phyloP scores from a whole-genome alignment of 257 asterid species.

The Haberlea rhodopensis region DNA sequence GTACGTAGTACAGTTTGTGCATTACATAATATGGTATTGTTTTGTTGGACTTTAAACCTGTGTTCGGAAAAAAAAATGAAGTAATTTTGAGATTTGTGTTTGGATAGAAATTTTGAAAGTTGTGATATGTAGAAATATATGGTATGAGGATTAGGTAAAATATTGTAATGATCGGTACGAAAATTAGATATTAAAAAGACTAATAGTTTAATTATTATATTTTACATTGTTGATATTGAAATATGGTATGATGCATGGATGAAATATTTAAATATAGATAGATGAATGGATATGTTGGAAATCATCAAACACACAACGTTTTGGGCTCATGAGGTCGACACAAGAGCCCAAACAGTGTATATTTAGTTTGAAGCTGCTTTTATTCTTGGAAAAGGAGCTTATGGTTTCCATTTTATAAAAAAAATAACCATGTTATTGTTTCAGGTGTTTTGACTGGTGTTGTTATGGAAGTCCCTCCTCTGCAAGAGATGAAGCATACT shows the following conservation, averaged over 20 bases:
- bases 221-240: neutral
- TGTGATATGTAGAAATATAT: neutral
- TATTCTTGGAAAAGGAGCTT: neutral
- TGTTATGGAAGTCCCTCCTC: constrained; percentile 81
- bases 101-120: neutral
- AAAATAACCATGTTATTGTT: constrained; percentile 14
- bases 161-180: neutral
- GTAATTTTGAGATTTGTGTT: neutral
- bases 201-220: neutral
- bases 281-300: too few relatives aligned
- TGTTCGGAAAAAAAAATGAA: neutral
- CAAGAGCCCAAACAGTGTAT: neutral
- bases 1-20: neutral
- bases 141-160: neutral
- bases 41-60: neutral
- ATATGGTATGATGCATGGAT: too few relatives aligned
- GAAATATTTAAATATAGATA: too few relatives aligned
- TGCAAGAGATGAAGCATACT: constrained; percentile 68
- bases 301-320: too few relatives aligned
- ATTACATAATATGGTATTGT: neutral
- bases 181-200: neutral
- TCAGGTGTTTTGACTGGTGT: constrained; percentile 81
- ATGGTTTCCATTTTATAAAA: too few relatives aligned
- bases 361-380: neutral
- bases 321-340: neutral